Base-by-base conservation (phyloP, 1,284 basidiomycete genomes). In the Earliella scabrosa region DNA sequence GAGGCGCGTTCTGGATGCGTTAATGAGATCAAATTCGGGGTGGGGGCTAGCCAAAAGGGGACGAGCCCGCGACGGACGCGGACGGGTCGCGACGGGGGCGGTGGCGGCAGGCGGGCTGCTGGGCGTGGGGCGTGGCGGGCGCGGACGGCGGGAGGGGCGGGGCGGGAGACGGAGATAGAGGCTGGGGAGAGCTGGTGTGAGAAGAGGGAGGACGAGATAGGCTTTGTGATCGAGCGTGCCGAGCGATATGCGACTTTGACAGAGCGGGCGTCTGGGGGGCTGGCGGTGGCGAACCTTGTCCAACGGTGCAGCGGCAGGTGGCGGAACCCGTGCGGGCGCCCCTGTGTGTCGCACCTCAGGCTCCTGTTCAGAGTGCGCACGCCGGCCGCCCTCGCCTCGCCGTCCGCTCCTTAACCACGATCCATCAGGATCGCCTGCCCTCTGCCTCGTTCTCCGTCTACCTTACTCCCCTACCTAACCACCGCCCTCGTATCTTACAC, bases 231-330 rank as follows among this genome's bases (percentile, higher is more conserved):
- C 53, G 53, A 43, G 57, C 54, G 61, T 60, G 65, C 65, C 66
- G 67, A 68, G 60, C 43, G 66, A 65, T 58, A 59, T 57, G 60
- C 54, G 66, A 61, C 63, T 55, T 59, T 62, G 63, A 60, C 44
- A 39, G 45, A 35, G 46, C 48, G 56, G 41, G 58, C 58, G 61
- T 50, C 58, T 40, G 32, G 13, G 29, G 6, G 29, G 29, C 6
- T 21, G 55, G 50, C 49, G 54, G 55, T 45, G 61, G 49, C 38
- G 56, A 54, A 59, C 55, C 56, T 59, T 59, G 57, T 39, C 54
- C 56, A 48, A 45, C 54, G n/a, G n/a, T 60, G 60, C 55, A 55
- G 60, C 55, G 52, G 60, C 54, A 50, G 52, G 29, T 40, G 53
- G 52, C 55, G 52, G 57, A 57, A 35, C 40, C 59, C 56, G 54